Evolutionary conservation across 139 green algal species (phyloP), one percentile per base, ranked within the genome.

Genomic region (Nannochloris sp.): DNA sequence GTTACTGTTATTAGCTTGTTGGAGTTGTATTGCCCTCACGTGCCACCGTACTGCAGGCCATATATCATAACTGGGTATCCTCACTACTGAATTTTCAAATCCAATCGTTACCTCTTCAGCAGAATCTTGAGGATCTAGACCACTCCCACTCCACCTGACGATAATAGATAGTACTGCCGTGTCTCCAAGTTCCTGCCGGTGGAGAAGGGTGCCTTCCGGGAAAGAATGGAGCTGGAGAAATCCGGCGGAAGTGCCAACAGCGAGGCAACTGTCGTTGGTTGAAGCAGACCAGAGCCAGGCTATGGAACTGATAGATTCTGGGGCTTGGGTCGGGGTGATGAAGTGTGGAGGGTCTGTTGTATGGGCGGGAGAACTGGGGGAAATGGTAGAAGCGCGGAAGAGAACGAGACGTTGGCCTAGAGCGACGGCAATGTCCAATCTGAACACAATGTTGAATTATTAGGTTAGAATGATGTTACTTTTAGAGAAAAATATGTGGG

Each of bases 151-250:
- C 44, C 48, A 65, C n/a, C 37, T 45, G 5, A 55, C 60, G 3
- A 34, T 19, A 6, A 68, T 38, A 9, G 36, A 38, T 10, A 38
- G 6, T 14, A 65, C 15, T 19, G 47, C 14, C 0, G 34, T 14
- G 51, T 64, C 29, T 37, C 64, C 59, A n/a, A 62, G 35, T 15
- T 66, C 51, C 74, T 91, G 85, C 35, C 75, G 67, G 46, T 82
- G 77, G 61, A 91, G 33, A 25, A 83, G 48, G 15, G n/a, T 19
- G 2, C 70, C 75, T 3, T 23, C 37, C 1, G 32, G 15, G 29
- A 57, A 23, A 15, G 25, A 7, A 54, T 88, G 79, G 7, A 92
- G 58, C 67, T 89, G 79, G 24, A 90, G 35, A n/a, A 66, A 69
- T 25, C 83, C 85, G 13, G 34, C 27, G 0, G 68, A 67, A 1